Percentiles rank a stretch among this genome's conserved stretches.
phyloP scores from a whole-genome alignment of 2,329 filamentous ascomycete species.

The Arthroderma uncinatum region DNA sequence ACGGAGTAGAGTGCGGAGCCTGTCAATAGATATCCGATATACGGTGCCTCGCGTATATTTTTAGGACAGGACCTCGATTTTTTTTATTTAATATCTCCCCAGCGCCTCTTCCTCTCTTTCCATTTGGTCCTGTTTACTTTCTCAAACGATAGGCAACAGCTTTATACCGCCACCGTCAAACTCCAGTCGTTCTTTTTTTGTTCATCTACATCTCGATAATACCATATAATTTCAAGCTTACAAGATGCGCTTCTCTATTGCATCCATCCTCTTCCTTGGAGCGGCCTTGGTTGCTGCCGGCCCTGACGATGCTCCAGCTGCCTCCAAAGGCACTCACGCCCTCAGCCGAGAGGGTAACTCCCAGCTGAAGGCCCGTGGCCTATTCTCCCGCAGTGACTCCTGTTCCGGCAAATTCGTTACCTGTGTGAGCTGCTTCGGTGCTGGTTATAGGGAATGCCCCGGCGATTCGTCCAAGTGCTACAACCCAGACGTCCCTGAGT shows the following conservation, averaged over 20 bases:
- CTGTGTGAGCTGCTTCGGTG: constrained; percentile 8
- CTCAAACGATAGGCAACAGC: too few relatives aligned
- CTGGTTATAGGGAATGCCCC: constrained; percentile 4
- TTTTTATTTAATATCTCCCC: not conserved
- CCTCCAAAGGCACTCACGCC: not conserved
- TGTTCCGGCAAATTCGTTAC: not conserved
- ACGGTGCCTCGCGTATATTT: not conserved
- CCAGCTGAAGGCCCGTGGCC: constrained; percentile 1
- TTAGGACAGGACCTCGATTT: not conserved
- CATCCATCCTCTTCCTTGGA: constrained; percentile 1
- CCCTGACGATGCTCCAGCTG: not conserved
- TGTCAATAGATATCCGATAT: not conserved
- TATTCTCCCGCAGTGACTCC: not conserved
- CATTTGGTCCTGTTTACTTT: not conserved
- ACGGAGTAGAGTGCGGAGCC: not conserved
- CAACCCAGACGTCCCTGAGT: not conserved
- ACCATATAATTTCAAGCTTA: not conserved
- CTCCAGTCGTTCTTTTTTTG: not conserved
- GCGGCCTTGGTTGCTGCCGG: constrained; percentile 1
- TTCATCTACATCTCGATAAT: not conserved
- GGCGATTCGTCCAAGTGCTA: constrained; percentile 4
- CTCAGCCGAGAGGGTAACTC: not conserved
- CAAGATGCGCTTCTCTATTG: not conserved
- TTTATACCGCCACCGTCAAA: not conserved
- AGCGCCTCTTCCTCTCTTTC: not conserved